Conservation (phyloP, 2,329 filamentous ascomycete species). For the Curvularia verruculosa region DNA sequence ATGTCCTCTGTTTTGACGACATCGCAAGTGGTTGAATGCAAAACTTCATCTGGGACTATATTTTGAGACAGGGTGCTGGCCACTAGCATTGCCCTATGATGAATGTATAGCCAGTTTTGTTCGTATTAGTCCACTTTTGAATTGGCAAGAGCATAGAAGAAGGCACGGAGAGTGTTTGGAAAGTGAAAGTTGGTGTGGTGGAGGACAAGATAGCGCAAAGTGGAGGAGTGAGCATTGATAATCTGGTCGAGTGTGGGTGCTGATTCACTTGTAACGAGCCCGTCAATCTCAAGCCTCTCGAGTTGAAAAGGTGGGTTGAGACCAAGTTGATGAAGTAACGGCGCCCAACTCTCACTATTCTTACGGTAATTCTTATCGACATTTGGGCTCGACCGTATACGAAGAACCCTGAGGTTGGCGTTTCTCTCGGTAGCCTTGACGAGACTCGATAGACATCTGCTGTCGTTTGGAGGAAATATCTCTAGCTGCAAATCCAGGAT, state of each 20-base stretch:
- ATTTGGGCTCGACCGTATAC: background rate
- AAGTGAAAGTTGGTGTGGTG: slow-evolving; percentile 6
- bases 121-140: slow-evolving; percentile 4
- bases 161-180: slow-evolving; percentile 12
- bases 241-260: slow-evolving; percentile 12
- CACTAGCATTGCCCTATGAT: background rate
- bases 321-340: slow-evolving; percentile 4
- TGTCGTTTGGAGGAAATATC: background rate
- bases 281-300: slow-evolving; percentile 9
- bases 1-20: background rate
- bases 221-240: slow-evolving; percentile 1
- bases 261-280: slow-evolving; percentile 9
- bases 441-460: background rate
- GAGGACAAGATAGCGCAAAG: slow-evolving; percentile 8
- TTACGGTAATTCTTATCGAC: background rate
- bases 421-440: slow-evolving; percentile 1
- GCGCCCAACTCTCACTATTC: slow-evolving; percentile 3
- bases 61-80: background rate
- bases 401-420: background rate
- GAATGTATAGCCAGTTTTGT: background rate
- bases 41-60: background rate
- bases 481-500: slow-evolving; percentile 11
- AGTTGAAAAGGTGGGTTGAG: slow-evolving; percentile 11
- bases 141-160: slow-evolving; percentile 8
- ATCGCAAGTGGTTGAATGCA: background rate